Evolutionary conservation across 192 early-diverging fungal species (phyloP), one percentile per base, ranked within the genome.

Genomic region (Coemansia sp.): DNA sequence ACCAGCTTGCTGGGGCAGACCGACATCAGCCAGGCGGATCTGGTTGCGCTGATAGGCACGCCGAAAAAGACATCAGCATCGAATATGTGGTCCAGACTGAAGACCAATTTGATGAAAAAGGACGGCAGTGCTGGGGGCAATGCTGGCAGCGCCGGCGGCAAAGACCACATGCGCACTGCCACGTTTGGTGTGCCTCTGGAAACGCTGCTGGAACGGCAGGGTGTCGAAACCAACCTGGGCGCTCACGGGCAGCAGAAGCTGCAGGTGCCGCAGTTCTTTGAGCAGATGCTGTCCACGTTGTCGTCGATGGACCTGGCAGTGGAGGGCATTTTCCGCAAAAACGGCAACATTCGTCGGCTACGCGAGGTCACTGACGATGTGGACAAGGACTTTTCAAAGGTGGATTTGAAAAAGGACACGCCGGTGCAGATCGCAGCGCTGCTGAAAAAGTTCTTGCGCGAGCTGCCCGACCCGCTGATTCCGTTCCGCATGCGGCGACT

Each of bases 271-370:
- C 78, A 83, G 66, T 87, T 97, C 76, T 80, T 97, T 40, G 92
- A 97, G 39, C 71, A 83, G 52, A 86, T 87, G 47, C 86, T 97
- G 53, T 72, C 77, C 12, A 82, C 84, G 5, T 79, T 98, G 82
- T 81, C 84, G 40, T 75, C 81, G 42, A 89, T 79, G 62, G 56
- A 83, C 62, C 80, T 98, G 81, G 82, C 85, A 0, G 85, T 90
- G 15, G 94, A 97, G 64, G 96, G 96, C 6, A 90, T 97, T 9
- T 98, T 98, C 80, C 76, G 96, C 58, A 97, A 97, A 76, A 98
- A 97, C 66, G 96, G 96, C 6, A 98, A 98, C 60, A 95, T 98
- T 60, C 71, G 91, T 56, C 77, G 89, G 14, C 74, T 98, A 48
- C 95, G 94, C 51, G 88, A 91, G 28, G 60, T 93, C 12, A 84